Conservation (phyloP, 2,329 filamentous ascomycete species). For the Pseudogymnoascus pannorum region DNA sequence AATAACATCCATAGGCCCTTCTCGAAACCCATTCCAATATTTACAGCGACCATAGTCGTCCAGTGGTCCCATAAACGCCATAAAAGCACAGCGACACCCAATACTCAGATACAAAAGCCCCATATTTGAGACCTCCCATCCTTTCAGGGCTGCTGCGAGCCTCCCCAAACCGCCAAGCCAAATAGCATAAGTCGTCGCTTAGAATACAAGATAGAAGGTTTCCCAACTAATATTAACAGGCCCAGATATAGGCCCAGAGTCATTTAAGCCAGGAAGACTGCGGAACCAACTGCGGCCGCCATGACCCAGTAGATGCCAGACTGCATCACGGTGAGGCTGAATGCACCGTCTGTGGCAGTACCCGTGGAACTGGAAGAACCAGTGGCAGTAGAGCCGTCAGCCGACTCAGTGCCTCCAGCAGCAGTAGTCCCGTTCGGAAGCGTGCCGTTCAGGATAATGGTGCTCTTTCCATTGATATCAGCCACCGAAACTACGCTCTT, state of each 20-base stretch:
- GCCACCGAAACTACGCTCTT: constrained; percentile 54
- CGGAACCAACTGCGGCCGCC: constrained; percentile 22
- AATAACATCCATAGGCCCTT: neutral
- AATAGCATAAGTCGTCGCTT: neutral
- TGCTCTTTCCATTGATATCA: constrained; percentile 53
- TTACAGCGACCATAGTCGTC: neutral
- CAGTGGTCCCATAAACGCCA: neutral
- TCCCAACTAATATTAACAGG: neutral
- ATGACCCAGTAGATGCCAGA: constrained; percentile 25
- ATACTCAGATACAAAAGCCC: neutral
- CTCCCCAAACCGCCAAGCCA: neutral
- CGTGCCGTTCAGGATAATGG: constrained; percentile 69
- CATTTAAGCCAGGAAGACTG: constrained; percentile 18
- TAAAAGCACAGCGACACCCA: neutral
- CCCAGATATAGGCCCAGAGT: neutral
- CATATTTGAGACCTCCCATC: neutral
- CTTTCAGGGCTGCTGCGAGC: neutral
- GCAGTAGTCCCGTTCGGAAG: constrained; percentile 60
- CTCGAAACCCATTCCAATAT: neutral
- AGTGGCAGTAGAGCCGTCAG: constrained; percentile 28
- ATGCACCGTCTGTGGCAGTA: neutral
- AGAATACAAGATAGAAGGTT: neutral
- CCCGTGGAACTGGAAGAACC: neutral
- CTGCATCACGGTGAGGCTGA: constrained; percentile 11
- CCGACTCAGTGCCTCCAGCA: constrained; percentile 36